These are phyloP conservation scores for Clonostachys sp. DNA, from an alignment of 2,329 filamentous ascomycete species.

Conservation along the genomic window DNA sequence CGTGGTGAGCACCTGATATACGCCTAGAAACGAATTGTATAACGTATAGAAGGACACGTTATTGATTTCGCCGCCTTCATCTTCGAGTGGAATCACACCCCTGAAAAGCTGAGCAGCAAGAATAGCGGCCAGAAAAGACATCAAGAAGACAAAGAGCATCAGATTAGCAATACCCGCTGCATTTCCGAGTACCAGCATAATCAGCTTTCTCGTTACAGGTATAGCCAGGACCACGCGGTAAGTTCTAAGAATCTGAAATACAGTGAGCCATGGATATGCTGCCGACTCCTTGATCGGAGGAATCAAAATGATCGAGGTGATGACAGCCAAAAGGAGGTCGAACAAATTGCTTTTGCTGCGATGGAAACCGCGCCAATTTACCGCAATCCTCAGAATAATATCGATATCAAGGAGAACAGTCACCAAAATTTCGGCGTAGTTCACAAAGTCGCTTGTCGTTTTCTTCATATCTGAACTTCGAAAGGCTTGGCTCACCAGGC, in stretches of 20 bases:
- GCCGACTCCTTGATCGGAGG: conserved; percentile 72
- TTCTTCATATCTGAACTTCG: conserved; percentile 69
- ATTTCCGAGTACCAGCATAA: conserved; percentile 85
- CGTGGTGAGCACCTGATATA: conserved; percentile 95
- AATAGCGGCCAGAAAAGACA: conserved; percentile 90
- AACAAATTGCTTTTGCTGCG: conserved; percentile 69
- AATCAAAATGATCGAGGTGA: conserved; percentile 81
- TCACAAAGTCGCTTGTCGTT: conserved; percentile 49
- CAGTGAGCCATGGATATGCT: conserved; percentile 81
- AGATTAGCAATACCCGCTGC: conserved; percentile 88
- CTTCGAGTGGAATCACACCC: conserved; percentile 68
- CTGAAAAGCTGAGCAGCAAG: conserved; percentile 92
- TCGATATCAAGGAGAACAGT: conserved; percentile 78
- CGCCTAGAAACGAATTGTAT: conserved; percentile 92
- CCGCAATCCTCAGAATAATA: conserved; percentile 72
- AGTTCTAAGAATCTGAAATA: conserved; percentile 88
- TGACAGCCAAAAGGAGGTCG: conserved; percentile 74
- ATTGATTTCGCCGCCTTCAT: conserved; percentile 56
- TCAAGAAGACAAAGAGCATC: conserved; percentile 92
- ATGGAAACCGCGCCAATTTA: conserved; percentile 80
- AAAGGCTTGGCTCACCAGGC: conserved; percentile 72
- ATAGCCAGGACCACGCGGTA: conserved; percentile 91
- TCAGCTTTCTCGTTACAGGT: conserved; percentile 80
- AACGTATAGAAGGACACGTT: conserved; percentile 81
- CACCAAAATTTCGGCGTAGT: conserved; percentile 67